Conservation (phyloP, 177 flowering plant species). For the Vitis hybrid region DNA sequence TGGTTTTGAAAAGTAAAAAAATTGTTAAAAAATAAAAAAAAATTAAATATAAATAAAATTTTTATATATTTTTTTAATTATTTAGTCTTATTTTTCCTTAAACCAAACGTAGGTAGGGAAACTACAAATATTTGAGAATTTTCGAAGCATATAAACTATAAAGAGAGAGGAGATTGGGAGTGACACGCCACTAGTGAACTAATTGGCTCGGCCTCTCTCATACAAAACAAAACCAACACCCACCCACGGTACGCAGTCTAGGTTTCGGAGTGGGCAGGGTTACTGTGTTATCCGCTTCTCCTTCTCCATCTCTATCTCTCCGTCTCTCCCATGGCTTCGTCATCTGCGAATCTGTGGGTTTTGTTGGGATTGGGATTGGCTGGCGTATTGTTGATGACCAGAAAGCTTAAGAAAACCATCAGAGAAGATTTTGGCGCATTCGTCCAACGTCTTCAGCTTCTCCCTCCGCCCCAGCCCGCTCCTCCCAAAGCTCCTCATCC, state of each 20-base stretch:
- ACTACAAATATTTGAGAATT: too few relatives aligned
- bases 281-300: neutral
- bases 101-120: too few relatives aligned
- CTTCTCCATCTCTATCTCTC: neutral
- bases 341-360: slow-evolving; percentile 76
- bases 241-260: neutral
- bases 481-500: slow-evolving; percentile 99
- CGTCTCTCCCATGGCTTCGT: slow-evolving; percentile 41
- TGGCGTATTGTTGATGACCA: slow-evolving; percentile 72
- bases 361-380: slow-evolving; percentile 84
- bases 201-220: too few relatives aligned
- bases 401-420: slow-evolving; percentile 56
- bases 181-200: too few relatives aligned
- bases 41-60: too few relatives aligned
- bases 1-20: too few relatives aligned
- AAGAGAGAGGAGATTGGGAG: too few relatives aligned
- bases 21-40: too few relatives aligned
- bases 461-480: slow-evolving; percentile 96
- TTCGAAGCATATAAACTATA: too few relatives aligned
- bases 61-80: too few relatives aligned
- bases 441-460: slow-evolving; percentile 56
- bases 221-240: neutral
- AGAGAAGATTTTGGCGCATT: slow-evolving; percentile 93
- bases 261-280: neutral
- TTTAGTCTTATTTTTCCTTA: too few relatives aligned